phyloP scores from a whole-genome alignment of 805 yeast genomes.

The Hanseniaspora meyeri region DNA sequence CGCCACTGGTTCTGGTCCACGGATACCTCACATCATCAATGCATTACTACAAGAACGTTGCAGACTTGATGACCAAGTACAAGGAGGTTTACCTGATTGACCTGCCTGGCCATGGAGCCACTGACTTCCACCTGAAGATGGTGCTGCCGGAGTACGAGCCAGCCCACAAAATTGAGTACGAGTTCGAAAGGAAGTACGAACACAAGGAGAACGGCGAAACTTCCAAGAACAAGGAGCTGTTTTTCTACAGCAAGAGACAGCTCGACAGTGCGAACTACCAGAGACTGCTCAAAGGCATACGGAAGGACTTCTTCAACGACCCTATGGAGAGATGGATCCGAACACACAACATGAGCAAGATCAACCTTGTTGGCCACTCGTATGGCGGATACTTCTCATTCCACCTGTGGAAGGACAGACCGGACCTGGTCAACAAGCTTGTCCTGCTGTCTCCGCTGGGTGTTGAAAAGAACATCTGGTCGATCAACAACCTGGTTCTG shows the following conservation, averaged over 20 bases:
- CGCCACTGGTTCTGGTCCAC: conserved; percentile 52
- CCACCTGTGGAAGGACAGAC: conserved; percentile 44
- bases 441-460: conserved; percentile 68
- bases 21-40: conserved; percentile 92
- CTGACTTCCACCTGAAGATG: conserved; percentile 21
- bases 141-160: conserved; percentile 4
- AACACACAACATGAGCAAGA: conserved; percentile 34
- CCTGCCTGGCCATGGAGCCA: conserved; percentile 58
- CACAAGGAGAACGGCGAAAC: conserved; percentile 18
- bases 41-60: conserved; percentile 61
- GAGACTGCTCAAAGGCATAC: background rate
- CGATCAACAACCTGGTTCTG: conserved; percentile 31
- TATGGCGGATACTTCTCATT: conserved; percentile 66
- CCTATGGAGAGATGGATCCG: conserved; percentile 57
- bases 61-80: conserved; percentile 33
- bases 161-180: conserved; percentile 13
- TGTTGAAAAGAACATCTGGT: conserved; percentile 54
- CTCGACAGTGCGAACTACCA: conserved; percentile 5
- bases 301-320: conserved; percentile 31
- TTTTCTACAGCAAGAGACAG: conserved; percentile 38
- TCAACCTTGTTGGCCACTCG: conserved; percentile 64
- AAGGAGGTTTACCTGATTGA: conserved; percentile 60
- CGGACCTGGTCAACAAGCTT: conserved; percentile 40
- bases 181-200: conserved; percentile 14
- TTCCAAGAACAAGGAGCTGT: conserved; percentile 17